Conservation (phyloP, 176 grass and related monocot genomes). For the Paspalum notatum region DNA sequence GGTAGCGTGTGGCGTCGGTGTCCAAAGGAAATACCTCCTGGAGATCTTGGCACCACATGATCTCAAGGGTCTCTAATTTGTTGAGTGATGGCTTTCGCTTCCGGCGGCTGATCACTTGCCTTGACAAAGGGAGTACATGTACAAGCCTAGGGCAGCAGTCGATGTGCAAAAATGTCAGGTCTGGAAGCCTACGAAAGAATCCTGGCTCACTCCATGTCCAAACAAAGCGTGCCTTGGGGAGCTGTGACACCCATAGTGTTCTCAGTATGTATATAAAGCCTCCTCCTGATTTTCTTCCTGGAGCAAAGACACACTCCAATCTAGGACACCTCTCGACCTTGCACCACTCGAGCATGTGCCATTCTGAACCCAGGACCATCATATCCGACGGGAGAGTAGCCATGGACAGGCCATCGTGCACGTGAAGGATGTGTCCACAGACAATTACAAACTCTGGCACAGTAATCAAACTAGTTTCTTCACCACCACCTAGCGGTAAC, state of each 20-base stretch:
- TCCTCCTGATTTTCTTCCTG: no score
- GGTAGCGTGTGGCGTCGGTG: not conserved
- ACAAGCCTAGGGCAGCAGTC: not conserved
- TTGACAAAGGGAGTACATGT: not conserved
- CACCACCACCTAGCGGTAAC: not conserved
- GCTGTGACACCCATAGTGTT: not conserved
- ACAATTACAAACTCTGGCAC: no score
- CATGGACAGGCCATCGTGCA: no score
- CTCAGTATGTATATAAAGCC: not conserved
- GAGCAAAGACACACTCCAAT: no score
- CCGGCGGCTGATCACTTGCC: no score
- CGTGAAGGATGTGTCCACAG: no score
- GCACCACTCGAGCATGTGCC: no score
- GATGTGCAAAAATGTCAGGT: not conserved
- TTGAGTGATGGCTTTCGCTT: no score
- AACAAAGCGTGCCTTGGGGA: not conserved
- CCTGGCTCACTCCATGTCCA: not conserved
- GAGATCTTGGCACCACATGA: slow-evolving; percentile 1
- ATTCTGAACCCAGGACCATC: no score
- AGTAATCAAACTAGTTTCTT: accelerated
- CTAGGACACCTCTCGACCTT: no score
- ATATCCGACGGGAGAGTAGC: no score
- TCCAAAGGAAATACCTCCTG: not conserved
- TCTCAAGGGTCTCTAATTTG: not conserved
- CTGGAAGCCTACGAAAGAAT: accelerated